Conservation (phyloP, 2,329 filamentous ascomycete genomes). For the Monosporascus sp. region DNA sequence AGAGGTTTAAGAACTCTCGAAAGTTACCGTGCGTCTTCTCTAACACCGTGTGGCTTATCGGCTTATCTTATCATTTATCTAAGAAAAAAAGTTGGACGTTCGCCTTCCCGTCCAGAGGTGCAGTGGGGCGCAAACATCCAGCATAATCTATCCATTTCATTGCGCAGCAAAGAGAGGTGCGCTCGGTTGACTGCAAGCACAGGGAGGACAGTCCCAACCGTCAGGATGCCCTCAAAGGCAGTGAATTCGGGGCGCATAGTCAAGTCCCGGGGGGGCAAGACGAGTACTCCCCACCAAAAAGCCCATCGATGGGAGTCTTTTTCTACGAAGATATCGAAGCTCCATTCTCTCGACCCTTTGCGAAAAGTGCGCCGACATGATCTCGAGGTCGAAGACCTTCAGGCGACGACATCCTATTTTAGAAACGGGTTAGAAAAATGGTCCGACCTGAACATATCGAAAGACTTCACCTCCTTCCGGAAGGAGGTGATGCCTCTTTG, state of each 20-base stretch:
- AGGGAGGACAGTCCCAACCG: slow-evolving; percentile 15
- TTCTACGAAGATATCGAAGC: slow-evolving; percentile 80
- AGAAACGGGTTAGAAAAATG: slow-evolving; percentile 79
- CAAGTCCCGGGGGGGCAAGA: slow-evolving; percentile 66
- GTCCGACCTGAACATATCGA: slow-evolving; percentile 85
- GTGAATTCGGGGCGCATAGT: slow-evolving; percentile 61
- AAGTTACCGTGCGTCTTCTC: no score
- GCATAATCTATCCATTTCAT: slow-evolving; percentile 2
- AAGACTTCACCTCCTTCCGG: slow-evolving; percentile 72
- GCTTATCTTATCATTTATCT: slow-evolving; percentile 16
- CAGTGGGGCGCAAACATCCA: slow-evolving; percentile 16
- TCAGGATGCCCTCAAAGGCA: slow-evolving; percentile 51
- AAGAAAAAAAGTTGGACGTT: slow-evolving; percentile 22
- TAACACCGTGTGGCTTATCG: neutral
- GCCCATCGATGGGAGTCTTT: slow-evolving; percentile 91
- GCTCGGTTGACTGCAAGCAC: slow-evolving; percentile 4
- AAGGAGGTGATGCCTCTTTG: slow-evolving; percentile 70
- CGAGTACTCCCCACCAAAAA: slow-evolving; percentile 68
- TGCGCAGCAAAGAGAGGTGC: neutral
- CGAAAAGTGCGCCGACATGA: slow-evolving; percentile 82
- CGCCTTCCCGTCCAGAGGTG: slow-evolving; percentile 8
- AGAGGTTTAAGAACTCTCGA: no score
- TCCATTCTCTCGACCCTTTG: slow-evolving; percentile 86
- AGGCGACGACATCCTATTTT: slow-evolving; percentile 80
- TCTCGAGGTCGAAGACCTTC: slow-evolving; percentile 73